Conservation (phyloP, 1,139 yeast species). For the Suhomyces wounanorum region DNA sequence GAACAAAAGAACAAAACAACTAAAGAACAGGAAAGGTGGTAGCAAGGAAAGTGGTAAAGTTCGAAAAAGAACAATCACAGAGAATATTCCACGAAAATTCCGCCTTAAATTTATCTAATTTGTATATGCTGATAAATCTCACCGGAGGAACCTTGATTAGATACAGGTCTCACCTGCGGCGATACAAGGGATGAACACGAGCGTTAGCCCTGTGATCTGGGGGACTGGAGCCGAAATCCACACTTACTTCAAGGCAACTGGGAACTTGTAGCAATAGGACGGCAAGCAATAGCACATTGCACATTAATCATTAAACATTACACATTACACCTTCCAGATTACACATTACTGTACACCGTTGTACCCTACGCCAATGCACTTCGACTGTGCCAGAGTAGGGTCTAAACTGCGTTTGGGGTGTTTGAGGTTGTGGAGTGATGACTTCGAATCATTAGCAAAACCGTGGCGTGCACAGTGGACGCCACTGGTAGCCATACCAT, state of each 20-base stretch:
- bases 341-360: no score
- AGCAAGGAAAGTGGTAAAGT: no score
- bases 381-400: no score
- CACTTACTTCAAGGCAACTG: background rate
- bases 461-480: background rate
- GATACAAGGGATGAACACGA: conserved; percentile 6
- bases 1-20: no score
- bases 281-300: no score
- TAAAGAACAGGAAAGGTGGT: no score
- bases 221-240: background rate
- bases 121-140: background rate
- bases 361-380: no score
- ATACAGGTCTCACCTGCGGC: background rate
- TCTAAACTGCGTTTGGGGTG: background rate
- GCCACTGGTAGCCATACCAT: background rate
- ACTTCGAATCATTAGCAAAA: background rate
- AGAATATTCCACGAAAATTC: no score
- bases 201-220: background rate
- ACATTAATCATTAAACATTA: no score
- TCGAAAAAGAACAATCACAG: no score
- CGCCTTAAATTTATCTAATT: background rate
- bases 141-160: background rate
- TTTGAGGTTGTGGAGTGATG: background rate
- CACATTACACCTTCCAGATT: no score
- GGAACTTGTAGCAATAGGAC: no score